Evolutionary conservation across 345 rosid species (phyloP).

Genomic region (Geranium rotundifolium): DNA sequence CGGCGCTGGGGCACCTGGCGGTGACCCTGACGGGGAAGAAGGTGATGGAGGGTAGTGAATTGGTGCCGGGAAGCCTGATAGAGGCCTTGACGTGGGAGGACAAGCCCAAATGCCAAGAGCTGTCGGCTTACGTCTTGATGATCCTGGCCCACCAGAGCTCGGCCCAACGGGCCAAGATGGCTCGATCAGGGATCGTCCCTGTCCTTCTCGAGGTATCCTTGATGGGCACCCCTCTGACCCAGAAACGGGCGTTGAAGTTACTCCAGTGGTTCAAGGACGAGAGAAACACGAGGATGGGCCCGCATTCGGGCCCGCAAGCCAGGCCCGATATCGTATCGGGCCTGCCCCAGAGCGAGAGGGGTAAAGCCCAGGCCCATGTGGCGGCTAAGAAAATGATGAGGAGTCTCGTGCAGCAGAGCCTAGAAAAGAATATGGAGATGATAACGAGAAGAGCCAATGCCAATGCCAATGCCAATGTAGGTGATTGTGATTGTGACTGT

Average conservation of each 20-base stretch:
- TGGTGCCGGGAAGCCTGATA: slow-evolving; percentile 52
- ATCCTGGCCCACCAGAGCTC: slow-evolving; percentile 79
- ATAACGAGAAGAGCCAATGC: slow-evolving; percentile 59
- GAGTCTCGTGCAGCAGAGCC: slow-evolving; percentile 72
- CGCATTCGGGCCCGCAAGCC: slow-evolving; percentile 88
- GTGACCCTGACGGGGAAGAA: slow-evolving; percentile 71
- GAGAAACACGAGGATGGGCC: slow-evolving; percentile 70
- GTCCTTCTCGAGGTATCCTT: slow-evolving; percentile 61
- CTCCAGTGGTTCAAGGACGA: slow-evolving; percentile 92
- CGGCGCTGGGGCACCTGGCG: slow-evolving; percentile 63
- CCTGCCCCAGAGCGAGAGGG: slow-evolving; percentile 38
- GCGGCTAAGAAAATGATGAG: slow-evolving; percentile 67
- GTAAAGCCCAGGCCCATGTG: slow-evolving; percentile 37
- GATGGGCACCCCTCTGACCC: slow-evolving; percentile 64
- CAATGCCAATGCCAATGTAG: too few relatives aligned
- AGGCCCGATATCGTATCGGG: slow-evolving; percentile 34
- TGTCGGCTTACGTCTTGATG: slow-evolving; percentile 67
- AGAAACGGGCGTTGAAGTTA: slow-evolving; percentile 70
- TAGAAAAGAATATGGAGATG: slow-evolving; percentile 78
- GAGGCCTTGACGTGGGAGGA: slow-evolving; percentile 87
- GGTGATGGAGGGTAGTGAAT: slow-evolving; percentile 44
- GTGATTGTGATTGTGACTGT: too few relatives aligned
- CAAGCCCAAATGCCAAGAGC: slow-evolving; percentile 72
- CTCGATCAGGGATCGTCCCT: slow-evolving; percentile 62
- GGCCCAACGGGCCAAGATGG: slow-evolving; percentile 59